These are phyloP conservation scores for Naganishia sp. DNA, from an alignment of 1,284 basidiomycete species.

Conservation along the genomic window DNA sequence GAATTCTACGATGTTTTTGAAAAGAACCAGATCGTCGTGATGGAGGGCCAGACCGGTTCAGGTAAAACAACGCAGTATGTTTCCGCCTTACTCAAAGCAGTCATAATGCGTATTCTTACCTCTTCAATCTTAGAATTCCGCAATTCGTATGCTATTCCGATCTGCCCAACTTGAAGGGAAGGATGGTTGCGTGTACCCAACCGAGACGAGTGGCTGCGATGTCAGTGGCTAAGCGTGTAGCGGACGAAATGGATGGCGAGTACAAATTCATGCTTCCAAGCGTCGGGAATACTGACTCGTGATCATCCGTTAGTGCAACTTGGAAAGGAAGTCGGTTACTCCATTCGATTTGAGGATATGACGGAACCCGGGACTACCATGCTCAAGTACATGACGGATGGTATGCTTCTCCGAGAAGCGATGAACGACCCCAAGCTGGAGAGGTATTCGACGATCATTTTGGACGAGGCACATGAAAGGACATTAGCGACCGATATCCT, in stretches of 20 bases:
- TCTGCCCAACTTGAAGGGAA: constrained; percentile 80
- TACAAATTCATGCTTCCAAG: constrained; percentile 27
- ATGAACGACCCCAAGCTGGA: constrained; percentile 91
- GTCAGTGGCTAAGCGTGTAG: constrained; percentile 97
- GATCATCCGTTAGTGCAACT: constrained; percentile 66
- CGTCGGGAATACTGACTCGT: neutral
- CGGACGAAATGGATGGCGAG: constrained; percentile 95
- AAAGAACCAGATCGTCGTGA: constrained; percentile 84
- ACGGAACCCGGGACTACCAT: constrained; percentile 88
- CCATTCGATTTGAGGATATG: constrained; percentile 98
- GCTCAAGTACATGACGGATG: constrained; percentile 98
- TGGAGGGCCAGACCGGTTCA: constrained; percentile 97
- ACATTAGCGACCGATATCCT: constrained; percentile 98
- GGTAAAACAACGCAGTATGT: constrained; percentile 90
- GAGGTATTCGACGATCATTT: constrained; percentile 94
- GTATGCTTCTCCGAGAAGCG: constrained; percentile 94
- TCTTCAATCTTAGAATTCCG: constrained; percentile 66
- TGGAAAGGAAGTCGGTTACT: constrained; percentile 94
- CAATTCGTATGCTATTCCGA: constrained; percentile 95
- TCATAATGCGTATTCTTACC: neutral
- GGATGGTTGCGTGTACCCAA: constrained; percentile 95
- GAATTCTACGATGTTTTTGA: constrained; percentile 73
- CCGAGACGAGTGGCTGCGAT: constrained; percentile 96
- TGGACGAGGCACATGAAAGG: constrained; percentile 98
- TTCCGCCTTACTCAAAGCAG: too few relatives aligned